Base-by-base conservation (phyloP, 257 asterid species). In the Solanum pennellii region DNA sequence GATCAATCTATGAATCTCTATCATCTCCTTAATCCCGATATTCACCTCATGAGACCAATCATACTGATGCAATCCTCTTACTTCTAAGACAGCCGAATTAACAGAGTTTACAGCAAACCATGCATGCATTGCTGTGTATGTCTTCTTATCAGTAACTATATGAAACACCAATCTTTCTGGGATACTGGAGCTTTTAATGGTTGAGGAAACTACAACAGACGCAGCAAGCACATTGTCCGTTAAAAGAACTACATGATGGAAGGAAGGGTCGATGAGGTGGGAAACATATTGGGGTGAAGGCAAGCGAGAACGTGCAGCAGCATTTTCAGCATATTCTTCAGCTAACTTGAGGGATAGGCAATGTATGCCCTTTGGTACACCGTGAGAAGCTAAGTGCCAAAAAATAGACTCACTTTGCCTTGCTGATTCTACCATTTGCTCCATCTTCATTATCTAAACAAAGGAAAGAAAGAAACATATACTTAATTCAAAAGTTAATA, bases 171-270 rank as follows among this genome's bases (percentile, higher is more conserved):
- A 60, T 76, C 91, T 93, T 52, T 90, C 95, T 25, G 96, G 94
- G 74, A 77, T 35, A 68, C 65, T 66, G n/a, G 99, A 92, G 82
- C 92, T 83, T 86, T 92, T 91, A 76, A 90, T 83, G 72, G 95
- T 86, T 35, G 98, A 94, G 42, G 98, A 95, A 89, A 96, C 88
- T 86, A 88, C 98, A 25, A 95, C 98, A 84, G 98, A 95, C 35
- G 98, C 98, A 86, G 98, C 99, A 87, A 96, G 94, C 71, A 96
- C 92, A 83, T 96, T 96, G 93, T 96, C 99, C 11, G 98, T 95
- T 84, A 94, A 88, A 88, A 96, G 96, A 89, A 92, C 98, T 65
- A 95, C 87, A 62, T 96, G 99, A 71, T 93, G 93, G 82, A 89
- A 91, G 41, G 95, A 93, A 88, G 93, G 91, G 87, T 95, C 93